Evolutionary conservation across 345 rosid species (phyloP), one percentile per base, ranked within the genome.

Genomic region (Eucalyptus curtisii): DNA sequence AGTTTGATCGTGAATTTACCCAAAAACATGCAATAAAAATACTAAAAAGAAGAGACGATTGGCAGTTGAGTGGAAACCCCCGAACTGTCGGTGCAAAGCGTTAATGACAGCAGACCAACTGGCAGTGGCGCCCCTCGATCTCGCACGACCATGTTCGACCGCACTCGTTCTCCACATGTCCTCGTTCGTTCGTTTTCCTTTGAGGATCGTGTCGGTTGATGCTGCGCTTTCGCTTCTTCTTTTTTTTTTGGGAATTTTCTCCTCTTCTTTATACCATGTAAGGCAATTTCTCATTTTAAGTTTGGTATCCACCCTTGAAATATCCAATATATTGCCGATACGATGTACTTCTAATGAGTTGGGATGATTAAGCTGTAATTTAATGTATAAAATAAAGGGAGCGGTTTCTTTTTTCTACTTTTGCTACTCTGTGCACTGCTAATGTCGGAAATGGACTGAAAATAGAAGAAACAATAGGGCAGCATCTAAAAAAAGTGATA

Each of bases 321-420:
- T 64, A 64, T 64, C 76, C 0, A 4, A 7, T n/a, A 14, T 7
- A 64, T 13, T 2, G 0, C 33, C 0, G 0, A n/a, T n/a, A 13
- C 4, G 0, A 14, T 64, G 2, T 64, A 14, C 19, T 30, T 64
- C 5, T n/a, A 64, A 14, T n/a, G 37, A 64, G 76, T n/a, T 20
- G 10, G 4, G 7, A 30, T 1, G 19, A 64, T 64, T n/a, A 66
- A 31, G 5, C 5, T 15, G 40, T 66, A n/a, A 66, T 66, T 16
- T 8, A n/a, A 30, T n/a, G 71, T 31, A n/a, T 14, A 64, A n/a
- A 33, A n/a, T 15, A 10, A 33, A 64, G 16, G 33, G 71, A 61
- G 11, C 9, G 4, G 3, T 30, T 61, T 12, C 2, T 55, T 61
- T 61, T 20, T 27, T 6, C n/a, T 59, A 0, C n/a, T 59, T 3